Evolutionary conservation across 2,329 filamentous ascomycete species (phyloP).

Genomic region (Trichoderma koningii): DNA sequence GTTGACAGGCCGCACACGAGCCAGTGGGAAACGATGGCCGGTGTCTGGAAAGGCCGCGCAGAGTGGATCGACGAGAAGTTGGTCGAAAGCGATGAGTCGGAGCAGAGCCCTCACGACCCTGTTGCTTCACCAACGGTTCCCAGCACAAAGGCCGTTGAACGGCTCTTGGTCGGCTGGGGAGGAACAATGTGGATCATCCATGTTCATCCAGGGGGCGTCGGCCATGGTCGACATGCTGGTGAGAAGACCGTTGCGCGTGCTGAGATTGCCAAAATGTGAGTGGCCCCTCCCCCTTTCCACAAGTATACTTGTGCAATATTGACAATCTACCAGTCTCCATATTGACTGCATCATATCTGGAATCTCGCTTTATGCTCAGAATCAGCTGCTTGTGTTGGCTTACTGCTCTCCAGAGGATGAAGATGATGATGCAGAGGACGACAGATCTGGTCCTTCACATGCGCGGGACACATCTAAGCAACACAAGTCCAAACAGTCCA

Average conservation of each 20-base stretch:
- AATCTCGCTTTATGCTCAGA: conserved; percentile 93
- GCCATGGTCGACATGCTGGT: conserved; percentile 65
- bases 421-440: conserved; percentile 54
- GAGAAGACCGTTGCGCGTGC: conserved; percentile 76
- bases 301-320: background rate
- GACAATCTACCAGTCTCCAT: conserved; percentile 62
- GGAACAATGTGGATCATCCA: conserved; percentile 95
- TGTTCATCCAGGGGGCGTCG: conserved; percentile 74
- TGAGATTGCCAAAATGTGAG: conserved; percentile 90
- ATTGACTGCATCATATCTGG: conserved; percentile 98
- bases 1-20: conserved; percentile 84
- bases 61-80: conserved; percentile 90
- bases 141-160: conserved; percentile 62
- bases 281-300: background rate
- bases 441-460: conserved; percentile 28
- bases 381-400: conserved; percentile 84
- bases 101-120: conserved; percentile 44
- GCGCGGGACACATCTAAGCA: conserved; percentile 37
- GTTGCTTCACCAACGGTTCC: conserved; percentile 48
- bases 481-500: conserved; percentile 49
- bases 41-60: conserved; percentile 87
- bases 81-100: conserved; percentile 69
- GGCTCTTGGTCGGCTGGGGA: conserved; percentile 91
- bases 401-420: conserved; percentile 77
- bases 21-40: conserved; percentile 94